Evolutionary conservation across 2,329 filamentous ascomycete genomes (phyloP).

Genomic region (Beauveria rudraprayagi): DNA sequence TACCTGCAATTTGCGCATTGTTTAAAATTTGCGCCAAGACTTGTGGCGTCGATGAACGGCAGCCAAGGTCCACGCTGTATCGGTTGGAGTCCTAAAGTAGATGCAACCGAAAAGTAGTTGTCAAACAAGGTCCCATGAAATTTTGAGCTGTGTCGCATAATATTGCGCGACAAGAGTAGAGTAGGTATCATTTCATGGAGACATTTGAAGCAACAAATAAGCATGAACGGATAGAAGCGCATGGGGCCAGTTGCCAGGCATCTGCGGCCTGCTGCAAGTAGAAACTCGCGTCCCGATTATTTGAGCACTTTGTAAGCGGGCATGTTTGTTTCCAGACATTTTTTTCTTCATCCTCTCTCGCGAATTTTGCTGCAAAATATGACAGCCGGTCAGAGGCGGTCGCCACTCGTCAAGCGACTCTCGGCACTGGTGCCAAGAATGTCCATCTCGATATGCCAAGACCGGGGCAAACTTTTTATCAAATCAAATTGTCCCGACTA

Average conservation of each 20-base stretch:
- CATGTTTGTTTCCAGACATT: neutral
- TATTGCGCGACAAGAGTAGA: neutral
- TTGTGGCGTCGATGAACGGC: neutral
- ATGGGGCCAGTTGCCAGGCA: neutral
- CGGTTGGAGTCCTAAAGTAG: conserved; percentile 2
- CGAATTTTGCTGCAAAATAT: no score
- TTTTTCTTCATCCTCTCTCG: no score
- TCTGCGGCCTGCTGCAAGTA: neutral
- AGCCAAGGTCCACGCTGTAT: neutral
- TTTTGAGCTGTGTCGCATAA: neutral
- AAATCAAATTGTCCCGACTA: no score
- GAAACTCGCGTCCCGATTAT: no score
- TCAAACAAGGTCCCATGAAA: neutral
- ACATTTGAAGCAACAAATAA: neutral
- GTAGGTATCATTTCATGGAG: neutral
- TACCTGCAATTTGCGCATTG: neutral
- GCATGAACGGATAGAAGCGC: neutral
- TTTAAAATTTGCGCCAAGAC: neutral
- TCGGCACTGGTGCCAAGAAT: neutral
- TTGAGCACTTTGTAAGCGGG: neutral
- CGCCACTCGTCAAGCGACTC: neutral
- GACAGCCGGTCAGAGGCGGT: neutral
- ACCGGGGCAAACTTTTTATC: neutral
- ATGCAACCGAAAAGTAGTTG: neutral
- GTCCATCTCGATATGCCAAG: neutral